Conservation (phyloP, 1,284 basidiomycete genomes). For the Amylostereum areolatum region DNA sequence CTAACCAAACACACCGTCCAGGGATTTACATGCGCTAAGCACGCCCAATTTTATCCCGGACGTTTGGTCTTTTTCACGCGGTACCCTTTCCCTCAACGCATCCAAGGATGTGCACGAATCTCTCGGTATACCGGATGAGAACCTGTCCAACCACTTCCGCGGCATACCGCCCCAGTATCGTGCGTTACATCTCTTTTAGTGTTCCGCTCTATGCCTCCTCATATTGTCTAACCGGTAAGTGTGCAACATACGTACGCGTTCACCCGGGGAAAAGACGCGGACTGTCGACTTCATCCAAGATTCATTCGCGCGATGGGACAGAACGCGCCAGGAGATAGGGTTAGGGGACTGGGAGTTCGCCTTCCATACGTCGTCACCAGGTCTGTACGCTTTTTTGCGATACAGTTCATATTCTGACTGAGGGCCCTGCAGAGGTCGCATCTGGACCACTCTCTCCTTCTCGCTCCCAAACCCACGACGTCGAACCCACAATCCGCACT, state of each 20-base stretch:
- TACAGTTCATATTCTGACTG: not conserved
- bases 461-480: slow-evolving; percentile 1
- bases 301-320: slow-evolving; percentile 9
- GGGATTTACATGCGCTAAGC: slow-evolving; percentile 22
- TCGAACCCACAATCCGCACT: slow-evolving; percentile 10
- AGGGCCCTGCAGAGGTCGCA: slow-evolving; percentile 3
- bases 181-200: slow-evolving; percentile 23
- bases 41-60: slow-evolving; percentile 35
- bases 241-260: slow-evolving; percentile 35
- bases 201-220: slow-evolving; percentile 1
- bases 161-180: slow-evolving; percentile 40
- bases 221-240: slow-evolving; percentile 23
- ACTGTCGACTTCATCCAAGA: slow-evolving; percentile 6
- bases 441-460: slow-evolving; percentile 8
- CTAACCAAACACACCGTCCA: slow-evolving; percentile 5
- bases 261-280: slow-evolving; percentile 9
- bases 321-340: slow-evolving; percentile 6
- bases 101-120: slow-evolving; percentile 49
- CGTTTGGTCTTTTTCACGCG: slow-evolving; percentile 56
- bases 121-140: slow-evolving; percentile 49
- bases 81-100: slow-evolving; percentile 48
- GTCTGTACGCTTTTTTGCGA: not conserved
- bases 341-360: slow-evolving; percentile 13
- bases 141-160: slow-evolving; percentile 39
- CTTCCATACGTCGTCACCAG: slow-evolving; percentile 6